phyloP scores from a whole-genome alignment of 768 basidiomycete species.

The Amanita muscaria region DNA sequence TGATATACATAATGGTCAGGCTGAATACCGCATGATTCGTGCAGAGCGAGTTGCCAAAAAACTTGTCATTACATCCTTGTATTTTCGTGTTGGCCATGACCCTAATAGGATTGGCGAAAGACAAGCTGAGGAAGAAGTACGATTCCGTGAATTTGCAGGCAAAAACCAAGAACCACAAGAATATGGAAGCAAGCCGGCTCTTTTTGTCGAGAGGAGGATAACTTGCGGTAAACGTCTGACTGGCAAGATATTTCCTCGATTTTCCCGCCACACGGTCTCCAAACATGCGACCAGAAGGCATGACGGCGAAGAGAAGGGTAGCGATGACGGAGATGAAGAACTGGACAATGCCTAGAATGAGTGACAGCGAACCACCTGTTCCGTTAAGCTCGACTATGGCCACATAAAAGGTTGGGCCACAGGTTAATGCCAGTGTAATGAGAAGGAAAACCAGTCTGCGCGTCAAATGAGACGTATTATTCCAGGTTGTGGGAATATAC shows the following conservation, averaged over 20 bases:
- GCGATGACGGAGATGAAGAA: constrained; percentile 89
- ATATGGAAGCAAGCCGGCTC: constrained; percentile 69
- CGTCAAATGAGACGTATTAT: constrained; percentile 93
- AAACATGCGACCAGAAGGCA: constrained; percentile 98
- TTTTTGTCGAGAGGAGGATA: constrained; percentile 63
- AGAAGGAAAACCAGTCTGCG: constrained; percentile 85
- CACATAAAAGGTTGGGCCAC: constrained; percentile 92
- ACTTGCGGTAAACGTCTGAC: constrained; percentile 95
- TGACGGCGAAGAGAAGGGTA: constrained; percentile 78
- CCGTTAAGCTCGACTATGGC: constrained; percentile 70
- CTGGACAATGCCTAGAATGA: constrained; percentile 93
- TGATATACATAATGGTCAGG: constrained; percentile 95
- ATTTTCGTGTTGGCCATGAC: constrained; percentile 98
- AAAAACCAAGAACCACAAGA: constrained; percentile 89
- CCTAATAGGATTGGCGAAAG: constrained; percentile 86
- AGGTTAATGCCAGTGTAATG: constrained; percentile 84
- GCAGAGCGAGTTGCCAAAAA: constrained; percentile 79
- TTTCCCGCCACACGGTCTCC: constrained; percentile 96
- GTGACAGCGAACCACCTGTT: constrained; percentile 60
- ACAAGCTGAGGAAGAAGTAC: constrained; percentile 95
- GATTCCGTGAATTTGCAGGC: constrained; percentile 95
- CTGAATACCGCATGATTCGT: constrained; percentile 92
- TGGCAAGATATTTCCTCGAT: constrained; percentile 93
- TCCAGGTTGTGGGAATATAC: constrained; percentile 98
- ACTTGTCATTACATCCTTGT: constrained; percentile 80